These are phyloP conservation scores for Camellia oleifera DNA, from an alignment of 179 eudicot genomes.

Conservation along the genomic window DNA sequence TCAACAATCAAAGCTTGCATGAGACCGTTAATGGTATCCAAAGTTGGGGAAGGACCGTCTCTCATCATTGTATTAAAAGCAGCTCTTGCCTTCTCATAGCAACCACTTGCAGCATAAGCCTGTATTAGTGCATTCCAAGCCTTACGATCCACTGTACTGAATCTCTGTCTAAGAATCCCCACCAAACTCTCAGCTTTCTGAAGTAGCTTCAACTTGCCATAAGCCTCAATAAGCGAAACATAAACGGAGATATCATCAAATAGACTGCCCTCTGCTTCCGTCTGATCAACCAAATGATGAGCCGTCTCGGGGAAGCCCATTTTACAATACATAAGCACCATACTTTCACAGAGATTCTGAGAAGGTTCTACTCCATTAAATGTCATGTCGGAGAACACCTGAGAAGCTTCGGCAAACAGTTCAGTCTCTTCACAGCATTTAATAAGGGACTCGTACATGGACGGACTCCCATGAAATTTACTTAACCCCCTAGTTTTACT, in stretches of 20 bases:
- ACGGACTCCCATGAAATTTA: slow-evolving; percentile 38
- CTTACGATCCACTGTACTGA: slow-evolving; percentile 60
- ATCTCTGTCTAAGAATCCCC: slow-evolving; percentile 61
- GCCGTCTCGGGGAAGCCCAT: slow-evolving; percentile 94
- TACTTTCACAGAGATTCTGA: slow-evolving; percentile 44
- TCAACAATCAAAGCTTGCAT: slow-evolving; percentile 86
- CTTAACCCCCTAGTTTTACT: slow-evolving; percentile 31
- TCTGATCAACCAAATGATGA: slow-evolving; percentile 55
- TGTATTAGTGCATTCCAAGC: slow-evolving; percentile 79
- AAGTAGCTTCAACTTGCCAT: slow-evolving; percentile 64
- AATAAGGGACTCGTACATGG: slow-evolving; percentile 78
- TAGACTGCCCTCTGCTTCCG: slow-evolving; percentile 46
- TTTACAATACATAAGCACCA: slow-evolving; percentile 65
- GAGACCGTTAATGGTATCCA: slow-evolving; percentile 68
- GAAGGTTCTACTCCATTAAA: slow-evolving; percentile 69
- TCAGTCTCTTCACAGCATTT: slow-evolving; percentile 67
- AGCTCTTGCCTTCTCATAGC: slow-evolving; percentile 96
- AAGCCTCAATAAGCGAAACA: slow-evolving; percentile 65
- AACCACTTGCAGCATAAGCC: slow-evolving; percentile 77
- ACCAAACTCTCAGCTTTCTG: slow-evolving; percentile 74
- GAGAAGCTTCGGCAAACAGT: slow-evolving; percentile 71
- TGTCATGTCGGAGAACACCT: slow-evolving; percentile 82
- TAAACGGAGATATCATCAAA: slow-evolving; percentile 48
- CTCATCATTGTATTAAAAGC: slow-evolving; percentile 98
- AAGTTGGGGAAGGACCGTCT: slow-evolving; percentile 95